phyloP scores from a whole-genome alignment of 2,329 filamentous ascomycete species.

The Colletotrichum musae region DNA sequence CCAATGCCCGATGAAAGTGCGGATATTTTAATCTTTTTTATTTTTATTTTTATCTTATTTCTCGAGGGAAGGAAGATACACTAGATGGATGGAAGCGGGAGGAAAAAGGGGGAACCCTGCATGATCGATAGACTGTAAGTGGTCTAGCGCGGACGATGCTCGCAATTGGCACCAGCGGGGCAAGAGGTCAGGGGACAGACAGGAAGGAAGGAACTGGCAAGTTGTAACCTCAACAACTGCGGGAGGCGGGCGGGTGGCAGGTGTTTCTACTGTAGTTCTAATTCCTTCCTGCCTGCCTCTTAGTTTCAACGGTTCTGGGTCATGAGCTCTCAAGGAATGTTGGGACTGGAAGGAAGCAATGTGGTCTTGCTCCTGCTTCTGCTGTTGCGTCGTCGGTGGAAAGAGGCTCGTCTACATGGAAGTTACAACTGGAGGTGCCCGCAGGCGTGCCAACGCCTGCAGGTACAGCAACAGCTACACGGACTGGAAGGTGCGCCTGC shows the following conservation, averaged over 20 bases:
- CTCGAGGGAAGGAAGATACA: constrained; percentile 4
- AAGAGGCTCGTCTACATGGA: no score
- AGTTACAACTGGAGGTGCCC: no score
- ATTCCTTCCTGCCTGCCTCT: no score
- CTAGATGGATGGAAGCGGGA: not conserved
- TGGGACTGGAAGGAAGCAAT: no score
- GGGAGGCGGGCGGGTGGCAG: no score
- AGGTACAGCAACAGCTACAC: no score
- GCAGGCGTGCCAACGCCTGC: no score
- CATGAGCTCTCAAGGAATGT: no score
- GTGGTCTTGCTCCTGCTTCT: not conserved
- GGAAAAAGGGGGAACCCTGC: constrained; percentile 32
- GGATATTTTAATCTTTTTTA: not conserved
- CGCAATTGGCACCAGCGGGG: not conserved
- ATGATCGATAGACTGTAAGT: not conserved
- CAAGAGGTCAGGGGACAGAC: not conserved
- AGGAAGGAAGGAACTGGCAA: not conserved
- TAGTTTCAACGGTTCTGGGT: no score
- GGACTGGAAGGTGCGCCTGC: not conserved
- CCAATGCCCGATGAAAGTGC: no score
- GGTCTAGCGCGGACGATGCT: not conserved
- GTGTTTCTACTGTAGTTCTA: no score
- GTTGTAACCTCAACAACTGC: no score
- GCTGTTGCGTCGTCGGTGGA: not conserved
- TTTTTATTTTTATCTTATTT: not conserved